Evolutionary conservation across 352 stramenopile genomes (phyloP).

Genomic region (Globisporangium paddicum): DNA sequence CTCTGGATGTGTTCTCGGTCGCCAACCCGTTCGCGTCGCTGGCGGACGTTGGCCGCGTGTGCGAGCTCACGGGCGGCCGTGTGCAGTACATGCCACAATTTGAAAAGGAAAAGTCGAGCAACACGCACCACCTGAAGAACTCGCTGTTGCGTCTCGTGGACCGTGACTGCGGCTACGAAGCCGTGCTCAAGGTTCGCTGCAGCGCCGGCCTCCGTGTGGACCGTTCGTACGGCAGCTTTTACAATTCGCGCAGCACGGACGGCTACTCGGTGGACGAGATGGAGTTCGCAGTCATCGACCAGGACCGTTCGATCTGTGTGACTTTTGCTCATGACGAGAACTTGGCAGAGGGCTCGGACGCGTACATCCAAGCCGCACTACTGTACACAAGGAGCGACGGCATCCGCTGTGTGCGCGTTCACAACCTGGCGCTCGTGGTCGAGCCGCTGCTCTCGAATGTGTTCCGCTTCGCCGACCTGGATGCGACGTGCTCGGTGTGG

Average conservation of each 20-base stretch:
- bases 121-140: constrained; percentile 72
- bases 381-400: constrained; percentile 86
- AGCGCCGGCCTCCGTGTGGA: constrained; percentile 82
- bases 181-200: constrained; percentile 86
- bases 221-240: constrained; percentile 83
- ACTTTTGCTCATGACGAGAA: constrained; percentile 87
- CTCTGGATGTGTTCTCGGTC: constrained; percentile 82
- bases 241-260: constrained; percentile 48
- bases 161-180: constrained; percentile 78
- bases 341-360: constrained; percentile 61
- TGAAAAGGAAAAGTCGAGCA: constrained; percentile 79
- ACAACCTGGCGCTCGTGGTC: constrained; percentile 84
- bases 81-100: constrained; percentile 87
- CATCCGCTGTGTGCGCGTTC: constrained; percentile 86
- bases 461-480: constrained; percentile 86
- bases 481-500: constrained; percentile 84
- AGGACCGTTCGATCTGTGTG: constrained; percentile 81
- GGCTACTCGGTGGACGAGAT: constrained; percentile 77
- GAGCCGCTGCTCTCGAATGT: constrained; percentile 80
- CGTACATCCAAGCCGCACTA: constrained; percentile 86
- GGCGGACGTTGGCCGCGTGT: constrained; percentile 73
- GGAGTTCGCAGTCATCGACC: constrained; percentile 85
- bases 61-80: constrained; percentile 80
- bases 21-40: constrained; percentile 82
- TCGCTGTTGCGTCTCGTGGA: constrained; percentile 68